Conservation (phyloP, 768 basidiomycete species). For the Suillus placidus region DNA sequence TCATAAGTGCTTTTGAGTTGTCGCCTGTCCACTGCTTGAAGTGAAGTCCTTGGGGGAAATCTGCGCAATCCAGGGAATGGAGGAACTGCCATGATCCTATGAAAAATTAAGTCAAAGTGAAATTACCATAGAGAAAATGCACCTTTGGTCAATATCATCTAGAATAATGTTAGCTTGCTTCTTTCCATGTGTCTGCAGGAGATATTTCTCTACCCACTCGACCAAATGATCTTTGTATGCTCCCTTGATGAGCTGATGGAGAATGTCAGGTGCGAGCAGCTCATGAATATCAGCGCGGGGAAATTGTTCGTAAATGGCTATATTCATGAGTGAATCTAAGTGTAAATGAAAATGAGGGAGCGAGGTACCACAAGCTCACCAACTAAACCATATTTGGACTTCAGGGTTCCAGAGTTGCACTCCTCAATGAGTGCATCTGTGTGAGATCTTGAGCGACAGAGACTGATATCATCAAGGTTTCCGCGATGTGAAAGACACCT, state of each 20-base stretch:
- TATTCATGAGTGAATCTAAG: background rate
- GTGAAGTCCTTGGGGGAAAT: slow-evolving; percentile 18
- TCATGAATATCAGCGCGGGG: slow-evolving; percentile 30
- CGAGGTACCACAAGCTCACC: slow-evolving; percentile 18
- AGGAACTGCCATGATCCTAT: slow-evolving; percentile 32
- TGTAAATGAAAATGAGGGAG: background rate
- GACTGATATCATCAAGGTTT: slow-evolving; percentile 30
- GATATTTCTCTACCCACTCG: slow-evolving; percentile 31
- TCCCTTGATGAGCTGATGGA: slow-evolving; percentile 53
- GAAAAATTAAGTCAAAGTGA: background rate
- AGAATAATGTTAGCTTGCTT: slow-evolving; percentile 52
- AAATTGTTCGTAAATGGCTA: slow-evolving; percentile 17
- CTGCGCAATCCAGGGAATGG: slow-evolving; percentile 18
- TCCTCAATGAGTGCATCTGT: slow-evolving; percentile 27
- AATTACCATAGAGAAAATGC: background rate
- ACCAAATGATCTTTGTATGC: slow-evolving; percentile 47
- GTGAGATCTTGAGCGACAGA: slow-evolving; percentile 23
- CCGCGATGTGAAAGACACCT: slow-evolving; percentile 29
- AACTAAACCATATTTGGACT: slow-evolving; percentile 39
- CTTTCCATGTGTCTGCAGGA: slow-evolving; percentile 20
- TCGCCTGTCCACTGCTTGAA: slow-evolving; percentile 28
- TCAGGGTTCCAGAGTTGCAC: slow-evolving; percentile 32
- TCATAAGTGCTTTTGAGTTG: slow-evolving; percentile 28
- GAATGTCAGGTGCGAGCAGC: slow-evolving; percentile 40
- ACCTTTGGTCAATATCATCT: slow-evolving; percentile 10